Evolutionary conservation across 2,329 filamentous ascomycete species (phyloP), one percentile per base, ranked within the genome.

Genomic region (Aspergillus versicolor): DNA sequence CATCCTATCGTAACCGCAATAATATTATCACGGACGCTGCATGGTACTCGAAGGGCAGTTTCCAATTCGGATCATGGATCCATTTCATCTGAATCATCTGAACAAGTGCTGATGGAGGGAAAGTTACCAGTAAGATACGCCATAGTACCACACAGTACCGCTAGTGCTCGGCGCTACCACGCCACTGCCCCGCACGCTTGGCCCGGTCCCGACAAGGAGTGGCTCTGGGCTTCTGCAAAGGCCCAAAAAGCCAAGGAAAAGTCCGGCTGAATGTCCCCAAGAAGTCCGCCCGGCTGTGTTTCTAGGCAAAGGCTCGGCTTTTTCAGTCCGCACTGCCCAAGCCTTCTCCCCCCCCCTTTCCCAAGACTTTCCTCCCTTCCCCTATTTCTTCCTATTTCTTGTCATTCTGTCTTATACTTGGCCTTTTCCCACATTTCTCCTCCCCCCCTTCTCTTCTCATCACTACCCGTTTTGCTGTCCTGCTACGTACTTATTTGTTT

Each of bases 291-390:
- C 22, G 43, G 43, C 43, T 45, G 43, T 45, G 43, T 24, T 30
- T 37, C 34, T 37, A 45, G 24, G 43, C 43, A 22, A 45, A 45
- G 3, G 24, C 27, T 47, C 27, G 17, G 15, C 22, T n/a, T 19
- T 15, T 44, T 21, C 22, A 45, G 43, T 45, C 43, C 43, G 43
- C 43, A 45, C 24, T 37, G 15, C 34, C 34, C 22, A 45, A 24
- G 43, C 41, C 40, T 44, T 24, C 17, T 44, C 19, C 42, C 21
- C 42, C 24, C 43, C 24, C 22, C 13, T 45, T 13, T 45, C 22
- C 43, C 22, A 45, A 45, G 43, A 30, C 22, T 45, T 30, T 45
- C 53, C 58, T 59, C 59, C 54, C 53, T 57, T 54, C 52, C 57
- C 53, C 42, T 59, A 56, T 59, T 53, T 38, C 48, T 48, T 45